These are phyloP conservation scores for Wallacemonas collosoma DNA, from an alignment of 208 protist genomes.

Conservation along the genomic window DNA sequence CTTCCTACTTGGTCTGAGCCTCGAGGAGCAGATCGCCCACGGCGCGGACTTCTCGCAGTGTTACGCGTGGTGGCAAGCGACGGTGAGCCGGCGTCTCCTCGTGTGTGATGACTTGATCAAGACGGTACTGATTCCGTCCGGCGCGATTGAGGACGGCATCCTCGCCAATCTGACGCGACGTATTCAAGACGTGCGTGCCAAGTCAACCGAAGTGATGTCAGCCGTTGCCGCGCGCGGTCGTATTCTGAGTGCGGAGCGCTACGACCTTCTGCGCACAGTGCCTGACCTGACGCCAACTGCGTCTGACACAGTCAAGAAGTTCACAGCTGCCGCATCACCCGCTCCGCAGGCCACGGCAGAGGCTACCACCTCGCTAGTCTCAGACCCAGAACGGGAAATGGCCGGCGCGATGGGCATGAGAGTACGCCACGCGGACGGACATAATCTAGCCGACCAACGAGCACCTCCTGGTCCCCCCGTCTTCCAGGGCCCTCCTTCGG, in stretches of 20 bases:
- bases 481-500: too few species aligned
- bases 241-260: conserved; percentile 54
- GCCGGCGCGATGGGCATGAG: too few species aligned
- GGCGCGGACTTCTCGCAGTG: conserved; percentile 54
- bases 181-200: conserved; percentile 31
- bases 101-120: conserved; percentile 41
- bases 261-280: conserved; percentile 43
- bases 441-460: too few species aligned
- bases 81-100: conserved; percentile 45
- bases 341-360: background rate
- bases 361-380: too few species aligned
- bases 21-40: conserved; percentile 71
- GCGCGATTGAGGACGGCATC: background rate
- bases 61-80: conserved; percentile 62
- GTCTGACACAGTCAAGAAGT: background rate
- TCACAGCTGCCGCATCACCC: background rate
- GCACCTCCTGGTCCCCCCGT: too few species aligned
- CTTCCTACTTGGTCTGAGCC: conserved; percentile 57
- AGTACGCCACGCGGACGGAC: too few species aligned
- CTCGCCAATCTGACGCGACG: conserved; percentile 18
- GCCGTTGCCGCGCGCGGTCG: conserved; percentile 42
- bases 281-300: background rate
- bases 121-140: conserved; percentile 4
- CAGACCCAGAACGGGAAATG: too few species aligned
- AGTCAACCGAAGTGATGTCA: conserved; percentile 41